Base-by-base conservation (phyloP, 352 stramenopile species). In the Globisporangium perplexum region DNA sequence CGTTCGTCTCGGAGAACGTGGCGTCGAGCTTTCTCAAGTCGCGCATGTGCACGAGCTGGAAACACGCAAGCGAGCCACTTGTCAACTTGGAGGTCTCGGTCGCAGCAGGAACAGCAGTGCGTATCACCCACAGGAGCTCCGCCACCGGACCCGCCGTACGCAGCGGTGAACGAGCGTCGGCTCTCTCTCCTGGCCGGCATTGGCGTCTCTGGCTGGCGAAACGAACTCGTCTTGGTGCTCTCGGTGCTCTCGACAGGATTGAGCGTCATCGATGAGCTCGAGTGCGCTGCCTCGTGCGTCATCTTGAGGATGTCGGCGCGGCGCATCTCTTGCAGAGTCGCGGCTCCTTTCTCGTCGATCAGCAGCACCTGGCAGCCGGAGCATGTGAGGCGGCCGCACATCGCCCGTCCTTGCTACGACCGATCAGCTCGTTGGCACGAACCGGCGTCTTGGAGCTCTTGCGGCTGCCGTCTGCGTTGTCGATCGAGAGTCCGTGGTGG, bases 11-110 rank as follows among this genome's bases (percentile, higher is more conserved):
- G 0, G 73, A 72, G 55, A 90, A 90, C 0, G 69, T 66, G 26
- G 80, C 68, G 49, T 88, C 79, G 31, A 90, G 70, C 55, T 84
- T 86, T 10, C 79, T 73, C 15, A 90, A 66, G 53, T 90, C 79
- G 18, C 79, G 74, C 28, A 69, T 64, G 39, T 90, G 74, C 15
- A 88, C 77, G 17, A 53, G 44, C 77, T 90, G 39, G 7, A n/a
- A 46, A 7, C 35, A 28, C 17, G 26, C 35, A 12, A 50, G 20
- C 8, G 23, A 39, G 35, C 23, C 26, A n/a, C 26, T 33, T 23
- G 17, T 22, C 5, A 22, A 15, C 23, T 10, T 44, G 38, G 10
- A 44, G 38, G 10, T 15, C 6, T 23, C n/a, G 36, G 26, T 31
- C 10, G 24, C 4, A 1, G 18, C 4, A 33, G 11, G 3, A 46